phyloP scores from a whole-genome alignment of 2,329 filamentous ascomycete genomes.

The Apiospora koreana region DNA sequence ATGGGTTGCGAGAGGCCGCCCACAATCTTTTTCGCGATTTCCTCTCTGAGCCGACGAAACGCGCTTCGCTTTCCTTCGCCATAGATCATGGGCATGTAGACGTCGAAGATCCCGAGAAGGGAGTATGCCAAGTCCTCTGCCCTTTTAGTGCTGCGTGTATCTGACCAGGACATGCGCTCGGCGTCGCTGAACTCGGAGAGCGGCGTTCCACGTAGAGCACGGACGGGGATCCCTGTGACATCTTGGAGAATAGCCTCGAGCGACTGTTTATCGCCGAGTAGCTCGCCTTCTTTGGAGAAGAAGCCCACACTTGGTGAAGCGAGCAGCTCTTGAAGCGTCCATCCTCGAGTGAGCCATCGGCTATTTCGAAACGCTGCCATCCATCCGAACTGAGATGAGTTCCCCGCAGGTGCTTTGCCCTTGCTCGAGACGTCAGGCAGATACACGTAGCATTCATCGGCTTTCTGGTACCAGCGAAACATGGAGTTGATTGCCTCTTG shows the following conservation, averaged over 20 bases:
- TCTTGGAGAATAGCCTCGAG: background rate
- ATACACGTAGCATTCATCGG: background rate
- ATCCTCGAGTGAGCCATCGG: background rate
- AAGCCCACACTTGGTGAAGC: background rate
- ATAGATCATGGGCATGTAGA: constrained; percentile 32
- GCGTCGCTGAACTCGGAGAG: background rate
- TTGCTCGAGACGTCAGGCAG: background rate
- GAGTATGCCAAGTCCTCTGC: constrained; percentile 28
- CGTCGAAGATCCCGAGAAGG: constrained; percentile 27
- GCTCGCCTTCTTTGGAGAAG: background rate
- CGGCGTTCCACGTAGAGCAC: background rate
- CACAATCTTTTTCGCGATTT: background rate
- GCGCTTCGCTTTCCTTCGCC: constrained; percentile 23
- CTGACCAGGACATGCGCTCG: constrained; percentile 24
- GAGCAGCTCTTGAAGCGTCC: constrained; percentile 1
- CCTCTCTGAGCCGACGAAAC: background rate
- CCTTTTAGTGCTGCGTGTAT: constrained; percentile 21
- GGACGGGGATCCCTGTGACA: background rate
- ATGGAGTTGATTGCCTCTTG: too few relatives aligned
- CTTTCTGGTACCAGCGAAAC: constrained; percentile 6
- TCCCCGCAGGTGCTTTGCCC: background rate
- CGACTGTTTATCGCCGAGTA: background rate
- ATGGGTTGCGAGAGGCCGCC: too few relatives aligned
- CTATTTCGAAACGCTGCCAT: background rate
- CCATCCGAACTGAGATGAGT: background rate